Percentiles rank a stretch among this genome's conserved stretches.
These are phyloP conservation scores for Houttuynia cordata DNA, from an alignment of 164 flowering plant genomes.

Conservation along the genomic window DNA sequence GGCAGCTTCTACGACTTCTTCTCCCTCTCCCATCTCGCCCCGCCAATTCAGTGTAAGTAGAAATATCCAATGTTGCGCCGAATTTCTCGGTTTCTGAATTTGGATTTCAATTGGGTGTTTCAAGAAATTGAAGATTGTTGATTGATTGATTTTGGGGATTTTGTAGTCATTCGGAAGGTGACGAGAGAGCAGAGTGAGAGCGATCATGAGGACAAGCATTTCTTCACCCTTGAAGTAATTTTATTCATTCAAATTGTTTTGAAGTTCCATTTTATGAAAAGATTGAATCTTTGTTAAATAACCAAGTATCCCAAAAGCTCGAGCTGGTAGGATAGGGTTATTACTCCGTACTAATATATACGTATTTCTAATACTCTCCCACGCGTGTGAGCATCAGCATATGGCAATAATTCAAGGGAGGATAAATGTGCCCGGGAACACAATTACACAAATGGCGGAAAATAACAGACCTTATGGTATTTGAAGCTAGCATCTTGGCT, in stretches of 20 bases:
- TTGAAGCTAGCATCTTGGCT: no score
- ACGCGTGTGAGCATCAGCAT: no score
- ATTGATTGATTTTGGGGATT: not conserved
- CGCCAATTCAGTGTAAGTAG: slow-evolving; percentile 73
- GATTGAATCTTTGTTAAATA: no score
- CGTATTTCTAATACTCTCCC: no score
- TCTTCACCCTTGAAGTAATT: slow-evolving; percentile 70
- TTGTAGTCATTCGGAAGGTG: slow-evolving; percentile 58
- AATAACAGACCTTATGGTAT: no score
- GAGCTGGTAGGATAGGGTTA: no score
- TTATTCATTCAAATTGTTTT: not conserved
- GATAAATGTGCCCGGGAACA: no score
- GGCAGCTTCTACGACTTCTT: slow-evolving; percentile 92
- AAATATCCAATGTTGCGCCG: not conserved
- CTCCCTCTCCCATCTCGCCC: slow-evolving; percentile 86
- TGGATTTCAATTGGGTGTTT: not conserved
- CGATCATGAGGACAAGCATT: slow-evolving; percentile 37
- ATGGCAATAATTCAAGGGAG: no score
- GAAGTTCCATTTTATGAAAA: no score
- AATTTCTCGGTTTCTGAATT: not conserved
- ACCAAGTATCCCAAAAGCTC: no score
- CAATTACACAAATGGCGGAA: no score
- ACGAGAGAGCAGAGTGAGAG: slow-evolving; percentile 38
- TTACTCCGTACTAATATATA: no score
- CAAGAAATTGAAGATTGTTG: not conserved